phyloP scores from a whole-genome alignment of 2,329 filamentous ascomycete species.

The Malbranchea cinnamomea region DNA sequence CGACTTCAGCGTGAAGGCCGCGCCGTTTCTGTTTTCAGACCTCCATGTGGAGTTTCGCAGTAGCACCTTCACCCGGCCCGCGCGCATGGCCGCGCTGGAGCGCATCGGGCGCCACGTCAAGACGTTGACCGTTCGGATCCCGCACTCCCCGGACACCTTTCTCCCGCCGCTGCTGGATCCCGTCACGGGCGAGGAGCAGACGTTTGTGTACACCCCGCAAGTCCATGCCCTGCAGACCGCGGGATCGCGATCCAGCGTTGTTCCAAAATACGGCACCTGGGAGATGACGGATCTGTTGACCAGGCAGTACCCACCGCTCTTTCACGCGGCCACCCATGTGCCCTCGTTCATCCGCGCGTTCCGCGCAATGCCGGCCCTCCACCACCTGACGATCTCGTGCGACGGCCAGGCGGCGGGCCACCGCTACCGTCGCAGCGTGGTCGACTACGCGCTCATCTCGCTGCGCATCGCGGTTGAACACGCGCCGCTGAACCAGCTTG shows the following conservation, averaged over 20 bases:
- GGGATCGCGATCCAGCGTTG: slow-evolving; percentile 36
- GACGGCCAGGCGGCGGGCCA: slow-evolving; percentile 55
- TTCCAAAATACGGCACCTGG: slow-evolving; percentile 62
- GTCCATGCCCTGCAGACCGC: slow-evolving; percentile 43
- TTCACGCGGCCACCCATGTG: slow-evolving; percentile 80
- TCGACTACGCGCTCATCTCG: slow-evolving; percentile 82
- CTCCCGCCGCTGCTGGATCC: slow-evolving; percentile 74
- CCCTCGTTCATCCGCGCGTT: slow-evolving; percentile 68
- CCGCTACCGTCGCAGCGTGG: slow-evolving; percentile 58
- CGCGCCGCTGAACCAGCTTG: slow-evolving; percentile 48
- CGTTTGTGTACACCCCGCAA: slow-evolving; percentile 69
- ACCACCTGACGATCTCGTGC: slow-evolving; percentile 62
- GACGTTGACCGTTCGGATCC: slow-evolving; percentile 61
- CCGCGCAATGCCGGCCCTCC: slow-evolving; percentile 50
- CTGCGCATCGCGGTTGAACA: slow-evolving; percentile 70
- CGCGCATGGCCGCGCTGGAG: slow-evolving; percentile 57
- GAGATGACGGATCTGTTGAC: slow-evolving; percentile 70
- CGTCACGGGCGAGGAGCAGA: slow-evolving; percentile 58
- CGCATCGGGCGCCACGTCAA: slow-evolving; percentile 67
- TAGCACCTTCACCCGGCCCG: slow-evolving; percentile 59
- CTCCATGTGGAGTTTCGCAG: slow-evolving; percentile 35
- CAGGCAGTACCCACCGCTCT: slow-evolving; percentile 74
- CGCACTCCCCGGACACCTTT: slow-evolving; percentile 65
- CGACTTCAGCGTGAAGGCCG: slow-evolving; percentile 19
- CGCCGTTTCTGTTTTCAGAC: slow-evolving; percentile 28